Evolutionary conservation across 768 basidiomycete genomes (phyloP), one percentile per base, ranked within the genome.

Genomic region (Phaeolepiota aurea): DNA sequence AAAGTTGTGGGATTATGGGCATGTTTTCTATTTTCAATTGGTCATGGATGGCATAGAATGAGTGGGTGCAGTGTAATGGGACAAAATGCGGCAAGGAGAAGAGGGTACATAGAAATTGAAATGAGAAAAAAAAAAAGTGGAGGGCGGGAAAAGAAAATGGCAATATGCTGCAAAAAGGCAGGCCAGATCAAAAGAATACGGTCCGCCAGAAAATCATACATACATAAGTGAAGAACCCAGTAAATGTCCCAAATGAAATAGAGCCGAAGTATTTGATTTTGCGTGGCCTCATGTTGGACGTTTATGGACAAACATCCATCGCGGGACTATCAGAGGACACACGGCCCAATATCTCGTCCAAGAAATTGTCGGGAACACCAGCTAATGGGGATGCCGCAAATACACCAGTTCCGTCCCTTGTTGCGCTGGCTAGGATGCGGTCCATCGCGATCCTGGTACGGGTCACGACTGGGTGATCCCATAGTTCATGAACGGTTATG

Each of bases 371-470:
- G 11, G 72, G 62, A 16, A 81, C 80, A 37, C 78, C 67, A 14
- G 74, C 76, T 44, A 88, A 52, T 51, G 54, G 84, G 31, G 79
- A 82, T 15, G 77, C 79, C 15, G 55, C 65, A 53, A 81, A 82
- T 43, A 70, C 53, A 23, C 59, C 61, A 12, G 48, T 55, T 15
- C 61, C 71, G 48, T 54, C 62, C 31, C 44, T 55, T 44, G 53
- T 47, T 32, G 59, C 58, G 31, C 59, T 62, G 10, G 49, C 49
- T 36, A 69, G 66, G 49, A 66, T 58, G 33, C 54, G 61, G 34
- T 77, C 78, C 87, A 91, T 88, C 49, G 61, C 62, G 41, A 52
- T 58, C 37, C 86, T 71, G 25, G 81, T 77, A 41, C 84, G 72
- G 40, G 59, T 51, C 15, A 94, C 76, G 19, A 87, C 69, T 5